Percentiles rank a stretch among this genome's conserved stretches.
phyloP scores from a whole-genome alignment of 2,329 filamentous ascomycete species.

The Pezicula radicicola region DNA sequence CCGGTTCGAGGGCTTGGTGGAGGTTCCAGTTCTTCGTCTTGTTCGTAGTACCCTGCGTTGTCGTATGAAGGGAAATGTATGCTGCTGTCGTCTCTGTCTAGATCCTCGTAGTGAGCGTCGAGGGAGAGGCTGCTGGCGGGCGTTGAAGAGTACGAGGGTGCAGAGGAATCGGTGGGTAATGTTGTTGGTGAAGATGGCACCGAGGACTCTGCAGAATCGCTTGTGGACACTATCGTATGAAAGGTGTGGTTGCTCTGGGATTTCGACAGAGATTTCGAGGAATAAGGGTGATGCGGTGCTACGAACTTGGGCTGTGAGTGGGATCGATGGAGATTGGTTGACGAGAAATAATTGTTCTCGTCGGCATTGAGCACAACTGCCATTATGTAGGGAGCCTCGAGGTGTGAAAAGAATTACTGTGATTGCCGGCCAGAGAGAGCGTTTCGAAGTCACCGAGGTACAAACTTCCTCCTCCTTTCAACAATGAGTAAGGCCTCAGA shows the following conservation, averaged over 20 bases:
- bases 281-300: slow-evolving; percentile 43
- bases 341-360: slow-evolving; percentile 54
- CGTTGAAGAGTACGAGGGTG: slow-evolving; percentile 59
- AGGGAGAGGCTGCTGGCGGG: slow-evolving; percentile 61
- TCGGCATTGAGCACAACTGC: slow-evolving; percentile 40
- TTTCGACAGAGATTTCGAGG: slow-evolving; percentile 40
- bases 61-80: slow-evolving; percentile 41
- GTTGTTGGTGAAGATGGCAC: slow-evolving; percentile 54
- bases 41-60: slow-evolving; percentile 27
- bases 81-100: slow-evolving; percentile 81
- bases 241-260: slow-evolving; percentile 31
- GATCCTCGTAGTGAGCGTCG: slow-evolving; percentile 90
- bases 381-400: slow-evolving; percentile 17
- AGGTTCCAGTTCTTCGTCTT: slow-evolving; percentile 46
- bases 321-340: slow-evolving; percentile 53
- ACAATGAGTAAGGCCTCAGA: no score
- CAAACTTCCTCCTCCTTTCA: no score
- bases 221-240: slow-evolving; percentile 19
- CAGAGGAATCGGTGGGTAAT: slow-evolving; percentile 45
- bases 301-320: slow-evolving; percentile 58
- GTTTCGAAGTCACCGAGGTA: no score
- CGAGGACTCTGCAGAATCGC: slow-evolving; percentile 40
- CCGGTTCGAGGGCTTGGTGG: slow-evolving; percentile 47
- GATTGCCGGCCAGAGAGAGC: no score
- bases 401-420: no score